Percentiles rank a stretch among this genome's conserved stretches.
Evolutionary conservation across 805 yeast species (phyloP).

Genomic region (Wickerhamomyces hampshirensis): DNA sequence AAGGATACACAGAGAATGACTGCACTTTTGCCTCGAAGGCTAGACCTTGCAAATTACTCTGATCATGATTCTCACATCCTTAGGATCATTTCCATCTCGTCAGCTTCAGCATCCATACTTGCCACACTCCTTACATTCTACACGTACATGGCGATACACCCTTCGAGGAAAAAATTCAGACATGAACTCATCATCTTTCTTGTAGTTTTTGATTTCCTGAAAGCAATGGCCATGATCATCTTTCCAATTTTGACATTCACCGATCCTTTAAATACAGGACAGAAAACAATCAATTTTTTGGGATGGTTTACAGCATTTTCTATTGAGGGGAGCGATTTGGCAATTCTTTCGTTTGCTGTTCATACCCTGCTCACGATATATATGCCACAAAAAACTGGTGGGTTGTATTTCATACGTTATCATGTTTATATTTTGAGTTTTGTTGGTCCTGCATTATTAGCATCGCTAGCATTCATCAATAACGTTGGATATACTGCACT

Average conservation of each 20-base stretch:
- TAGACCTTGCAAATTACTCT: slow-evolving; percentile 5
- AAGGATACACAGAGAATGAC: too few relatives aligned
- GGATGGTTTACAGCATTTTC: slow-evolving; percentile 81
- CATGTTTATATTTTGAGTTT: slow-evolving; percentile 55
- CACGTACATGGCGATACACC: slow-evolving; percentile 57
- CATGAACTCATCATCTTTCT: slow-evolving; percentile 67
- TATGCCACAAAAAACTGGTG: slow-evolving; percentile 61
- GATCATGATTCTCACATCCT: slow-evolving; percentile 5
- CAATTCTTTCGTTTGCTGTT: slow-evolving; percentile 75
- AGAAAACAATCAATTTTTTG: slow-evolving; percentile 14
- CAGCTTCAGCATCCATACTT: slow-evolving; percentile 45
- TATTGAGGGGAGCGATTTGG: slow-evolving; percentile 83
- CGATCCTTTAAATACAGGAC: slow-evolving; percentile 38
- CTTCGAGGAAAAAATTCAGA: slow-evolving; percentile 55
- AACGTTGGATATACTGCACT: slow-evolving; percentile 54
- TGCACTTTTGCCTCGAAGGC: slow-evolving; percentile 9
- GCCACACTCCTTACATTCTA: slow-evolving; percentile 60
- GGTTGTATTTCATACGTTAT: slow-evolving; percentile 55
- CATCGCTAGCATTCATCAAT: slow-evolving; percentile 65
- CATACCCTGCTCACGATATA: slow-evolving; percentile 77
- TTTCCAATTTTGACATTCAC: slow-evolving; percentile 59
- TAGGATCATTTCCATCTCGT: slow-evolving; percentile 38
- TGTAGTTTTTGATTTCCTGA: slow-evolving; percentile 68
- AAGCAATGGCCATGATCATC: slow-evolving; percentile 61
- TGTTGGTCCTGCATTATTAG: slow-evolving; percentile 59